Evolutionary conservation across 228 moss, liverwort and hornwort species (phyloP).

Genomic region (Sphagnum fallax): DNA sequence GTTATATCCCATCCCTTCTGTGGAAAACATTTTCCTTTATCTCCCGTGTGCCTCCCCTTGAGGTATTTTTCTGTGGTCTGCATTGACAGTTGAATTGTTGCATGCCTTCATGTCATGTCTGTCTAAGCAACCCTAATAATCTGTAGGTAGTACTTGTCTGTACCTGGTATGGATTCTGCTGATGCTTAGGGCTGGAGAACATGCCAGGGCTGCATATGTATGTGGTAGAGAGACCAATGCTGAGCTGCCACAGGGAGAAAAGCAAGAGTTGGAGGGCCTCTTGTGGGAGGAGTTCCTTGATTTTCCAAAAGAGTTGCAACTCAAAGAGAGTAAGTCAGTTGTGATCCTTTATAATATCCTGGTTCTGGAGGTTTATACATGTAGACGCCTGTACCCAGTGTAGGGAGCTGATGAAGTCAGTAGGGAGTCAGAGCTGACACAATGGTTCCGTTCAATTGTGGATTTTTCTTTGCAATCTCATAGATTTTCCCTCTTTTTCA

Average conservation of each 20-base stretch:
- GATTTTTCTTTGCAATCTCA: not conserved
- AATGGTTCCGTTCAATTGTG: not conserved
- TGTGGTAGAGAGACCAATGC: constrained; percentile 51
- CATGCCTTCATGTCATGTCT: not conserved
- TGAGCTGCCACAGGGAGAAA: constrained; percentile 40
- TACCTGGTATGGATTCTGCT: no score
- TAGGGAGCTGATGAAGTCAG: not conserved
- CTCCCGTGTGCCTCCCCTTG: not conserved
- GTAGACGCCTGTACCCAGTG: not conserved
- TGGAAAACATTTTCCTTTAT: not conserved
- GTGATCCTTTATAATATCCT: not conserved
- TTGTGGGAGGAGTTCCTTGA: constrained; percentile 45
- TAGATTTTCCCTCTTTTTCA: not conserved
- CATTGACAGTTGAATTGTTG: not conserved
- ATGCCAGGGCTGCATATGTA: constrained; percentile 45
- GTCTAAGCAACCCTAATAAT: not conserved
- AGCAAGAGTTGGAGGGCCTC: constrained; percentile 44
- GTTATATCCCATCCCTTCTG: no score
- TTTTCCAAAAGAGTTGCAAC: constrained; percentile 39
- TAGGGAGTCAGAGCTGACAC: not conserved
- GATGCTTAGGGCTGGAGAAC: no score
- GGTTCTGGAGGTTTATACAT: not conserved
- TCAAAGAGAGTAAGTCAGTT: constrained; percentile 29
- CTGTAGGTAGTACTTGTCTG: not conserved
- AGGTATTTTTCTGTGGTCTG: not conserved